A percentile compares a stretch with the other conserved stretches of the same genome.
Evolutionary conservation across 192 early-diverging fungal species (phyloP).

Genomic region (Dissophora ornata): DNA sequence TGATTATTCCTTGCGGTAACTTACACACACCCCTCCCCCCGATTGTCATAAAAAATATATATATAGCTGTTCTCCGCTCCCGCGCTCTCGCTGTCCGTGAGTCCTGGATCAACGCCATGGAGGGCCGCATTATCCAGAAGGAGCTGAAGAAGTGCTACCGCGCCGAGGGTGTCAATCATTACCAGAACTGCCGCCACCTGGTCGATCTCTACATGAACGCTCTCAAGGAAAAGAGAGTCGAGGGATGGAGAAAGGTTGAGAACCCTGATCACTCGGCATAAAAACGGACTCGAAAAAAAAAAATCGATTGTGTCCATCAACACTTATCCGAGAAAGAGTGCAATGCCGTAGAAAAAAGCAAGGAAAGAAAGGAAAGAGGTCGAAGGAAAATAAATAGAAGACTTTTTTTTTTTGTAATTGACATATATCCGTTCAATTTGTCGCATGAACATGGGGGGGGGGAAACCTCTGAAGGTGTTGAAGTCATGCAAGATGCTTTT

Average conservation of each 20-base stretch:
- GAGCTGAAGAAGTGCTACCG: conserved; percentile 93
- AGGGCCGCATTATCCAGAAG: conserved; percentile 84
- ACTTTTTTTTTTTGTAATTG: no score
- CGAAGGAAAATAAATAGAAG: background rate
- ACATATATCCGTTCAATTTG: no score
- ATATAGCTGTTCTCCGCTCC: conserved; percentile 69
- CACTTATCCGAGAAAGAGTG: no score
- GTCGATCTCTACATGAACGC: conserved; percentile 82
- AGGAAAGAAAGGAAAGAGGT: background rate
- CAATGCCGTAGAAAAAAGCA: no score
- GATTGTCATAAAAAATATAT: background rate
- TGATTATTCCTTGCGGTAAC: no score
- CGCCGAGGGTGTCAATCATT: conserved; percentile 93
- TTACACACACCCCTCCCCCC: no score
- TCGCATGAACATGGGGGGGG: background rate
- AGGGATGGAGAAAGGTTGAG: conserved; percentile 62
- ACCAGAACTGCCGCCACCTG: conserved; percentile 90
- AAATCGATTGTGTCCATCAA: no score
- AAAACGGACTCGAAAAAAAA: conserved; percentile 8
- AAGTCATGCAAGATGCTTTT: background rate
- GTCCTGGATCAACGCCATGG: conserved; percentile 92
- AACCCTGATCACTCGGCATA: conserved; percentile 49
- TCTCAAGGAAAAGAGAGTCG: conserved; percentile 65
- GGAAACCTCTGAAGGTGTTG: background rate
- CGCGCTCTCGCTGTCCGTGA: conserved; percentile 86